Evolutionary conservation across 352 stramenopile genomes (phyloP).

Genomic region (Phytophthora pseudosyringae): DNA sequence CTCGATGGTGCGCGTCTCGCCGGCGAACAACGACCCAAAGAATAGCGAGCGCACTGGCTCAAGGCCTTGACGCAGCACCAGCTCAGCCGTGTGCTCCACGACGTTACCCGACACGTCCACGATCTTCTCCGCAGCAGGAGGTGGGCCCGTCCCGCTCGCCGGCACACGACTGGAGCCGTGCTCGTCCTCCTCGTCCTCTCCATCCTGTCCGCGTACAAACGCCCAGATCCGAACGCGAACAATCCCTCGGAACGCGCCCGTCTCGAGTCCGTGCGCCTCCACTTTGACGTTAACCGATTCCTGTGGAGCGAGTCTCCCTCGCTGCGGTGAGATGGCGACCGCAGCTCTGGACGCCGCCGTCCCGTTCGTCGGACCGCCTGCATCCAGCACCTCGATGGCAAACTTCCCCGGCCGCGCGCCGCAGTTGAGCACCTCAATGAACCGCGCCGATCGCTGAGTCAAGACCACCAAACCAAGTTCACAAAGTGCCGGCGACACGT

Average conservation of each 20-base stretch:
- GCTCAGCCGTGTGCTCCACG: slow-evolving; percentile 88
- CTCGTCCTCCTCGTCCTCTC: slow-evolving; percentile 28
- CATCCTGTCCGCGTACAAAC: neutral
- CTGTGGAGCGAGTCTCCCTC: slow-evolving; percentile 37
- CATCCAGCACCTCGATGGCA: slow-evolving; percentile 56
- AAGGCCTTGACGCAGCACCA: slow-evolving; percentile 60
- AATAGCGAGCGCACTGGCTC: slow-evolving; percentile 58
- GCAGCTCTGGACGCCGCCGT: neutral
- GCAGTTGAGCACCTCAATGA: slow-evolving; percentile 62
- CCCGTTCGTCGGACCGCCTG: slow-evolving; percentile 4
- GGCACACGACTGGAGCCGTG: neutral
- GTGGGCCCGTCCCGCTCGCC: neutral
- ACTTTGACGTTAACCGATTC: slow-evolving; percentile 56
- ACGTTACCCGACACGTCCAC: slow-evolving; percentile 83
- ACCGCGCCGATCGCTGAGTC: slow-evolving; percentile 54
- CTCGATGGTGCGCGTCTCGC: slow-evolving; percentile 62
- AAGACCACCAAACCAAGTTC: slow-evolving; percentile 76
- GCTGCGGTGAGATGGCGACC: slow-evolving; percentile 41
- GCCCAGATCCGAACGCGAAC: slow-evolving; percentile 57
- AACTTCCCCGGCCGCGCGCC: slow-evolving; percentile 52
- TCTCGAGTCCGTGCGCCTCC: slow-evolving; percentile 44
- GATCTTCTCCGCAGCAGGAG: slow-evolving; percentile 53
- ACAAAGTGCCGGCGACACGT: slow-evolving; percentile 58
- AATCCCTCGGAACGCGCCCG: slow-evolving; percentile 50
- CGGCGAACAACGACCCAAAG: slow-evolving; percentile 78